phyloP scores from a whole-genome alignment of 148 eudicot species.

The Vaccinium corymbosum region DNA sequence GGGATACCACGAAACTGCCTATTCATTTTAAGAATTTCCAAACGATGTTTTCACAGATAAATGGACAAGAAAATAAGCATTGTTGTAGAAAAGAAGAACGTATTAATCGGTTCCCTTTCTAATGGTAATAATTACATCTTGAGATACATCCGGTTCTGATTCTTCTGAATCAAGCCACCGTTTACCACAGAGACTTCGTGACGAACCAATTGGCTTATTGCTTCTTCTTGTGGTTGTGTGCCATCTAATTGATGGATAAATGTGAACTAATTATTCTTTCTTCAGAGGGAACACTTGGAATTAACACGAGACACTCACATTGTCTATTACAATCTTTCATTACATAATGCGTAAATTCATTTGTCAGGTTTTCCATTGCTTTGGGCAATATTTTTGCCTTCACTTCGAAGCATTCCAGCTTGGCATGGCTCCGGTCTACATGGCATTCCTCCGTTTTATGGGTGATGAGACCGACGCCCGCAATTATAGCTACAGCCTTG shows the following conservation, averaged over 20 bases:
- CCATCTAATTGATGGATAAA: background rate
- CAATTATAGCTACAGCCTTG: constrained; percentile 79
- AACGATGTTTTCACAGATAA: background rate
- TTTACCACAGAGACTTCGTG: background rate
- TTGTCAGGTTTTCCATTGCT: constrained; percentile 84
- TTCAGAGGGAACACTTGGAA: background rate
- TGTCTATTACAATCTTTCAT: background rate
- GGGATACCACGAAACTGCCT: background rate
- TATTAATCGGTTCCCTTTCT: background rate
- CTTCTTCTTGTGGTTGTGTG: background rate
- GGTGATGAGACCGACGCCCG: constrained; percentile 87
- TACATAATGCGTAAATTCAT: background rate
- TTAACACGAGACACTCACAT: background rate
- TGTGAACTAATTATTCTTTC: background rate
- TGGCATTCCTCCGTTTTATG: constrained; percentile 97
- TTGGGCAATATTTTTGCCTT: constrained; percentile 93
- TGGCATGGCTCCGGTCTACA: constrained; percentile 87
- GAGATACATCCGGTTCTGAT: background rate
- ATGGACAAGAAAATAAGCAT: background rate
- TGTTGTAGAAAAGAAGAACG: background rate
- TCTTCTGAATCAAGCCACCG: background rate
- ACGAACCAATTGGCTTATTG: background rate
- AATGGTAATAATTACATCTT: background rate
- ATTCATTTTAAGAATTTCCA: background rate
- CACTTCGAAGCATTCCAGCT: constrained; percentile 92